Conservation (phyloP, 305 asterid genomes). For the Solanum aculeatissimum region DNA sequence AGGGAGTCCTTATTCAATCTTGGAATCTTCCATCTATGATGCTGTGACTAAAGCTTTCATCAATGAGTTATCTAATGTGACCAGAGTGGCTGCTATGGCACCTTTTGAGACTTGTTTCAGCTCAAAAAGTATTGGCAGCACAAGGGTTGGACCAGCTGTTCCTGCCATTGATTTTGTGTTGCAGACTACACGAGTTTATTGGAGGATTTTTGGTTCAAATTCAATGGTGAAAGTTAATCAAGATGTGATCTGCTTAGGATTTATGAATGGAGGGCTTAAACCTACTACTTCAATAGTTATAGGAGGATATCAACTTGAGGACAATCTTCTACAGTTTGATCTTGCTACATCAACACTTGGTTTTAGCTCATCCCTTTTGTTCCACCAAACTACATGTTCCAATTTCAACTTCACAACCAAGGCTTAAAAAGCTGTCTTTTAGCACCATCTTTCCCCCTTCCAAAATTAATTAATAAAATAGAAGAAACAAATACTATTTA, state of each 20-base stretch:
- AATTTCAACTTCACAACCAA: constrained; percentile 49
- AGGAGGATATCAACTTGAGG: constrained; percentile 47
- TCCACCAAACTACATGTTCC: constrained; percentile 41
- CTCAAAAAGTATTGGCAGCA: constrained; percentile 17
- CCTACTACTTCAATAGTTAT: constrained; percentile 54
- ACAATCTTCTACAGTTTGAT: constrained; percentile 57
- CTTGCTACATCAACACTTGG: constrained; percentile 52
- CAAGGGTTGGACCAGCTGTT: constrained; percentile 51
- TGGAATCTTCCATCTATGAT: constrained; percentile 46
- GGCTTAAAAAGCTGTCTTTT: neutral
- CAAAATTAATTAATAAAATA: neutral
- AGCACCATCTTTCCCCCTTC: neutral
- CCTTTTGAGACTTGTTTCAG: constrained; percentile 58
- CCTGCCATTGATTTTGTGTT: constrained; percentile 44
- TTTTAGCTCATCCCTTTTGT: constrained; percentile 33
- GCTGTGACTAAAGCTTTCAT: constrained; percentile 26
- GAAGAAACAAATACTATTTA: neutral
- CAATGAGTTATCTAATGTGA: constrained; percentile 26
- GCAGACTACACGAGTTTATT: constrained; percentile 33
- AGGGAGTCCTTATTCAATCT: constrained; percentile 46
- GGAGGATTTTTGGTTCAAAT: constrained; percentile 60
- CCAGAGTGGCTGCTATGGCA: constrained; percentile 20
- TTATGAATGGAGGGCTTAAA: constrained; percentile 43
- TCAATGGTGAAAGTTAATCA: constrained; percentile 42
- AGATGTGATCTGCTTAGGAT: constrained; percentile 39